Evolutionary conservation across 1,284 basidiomycete species (phyloP).

Genomic region (Pseudozyma pruni): DNA sequence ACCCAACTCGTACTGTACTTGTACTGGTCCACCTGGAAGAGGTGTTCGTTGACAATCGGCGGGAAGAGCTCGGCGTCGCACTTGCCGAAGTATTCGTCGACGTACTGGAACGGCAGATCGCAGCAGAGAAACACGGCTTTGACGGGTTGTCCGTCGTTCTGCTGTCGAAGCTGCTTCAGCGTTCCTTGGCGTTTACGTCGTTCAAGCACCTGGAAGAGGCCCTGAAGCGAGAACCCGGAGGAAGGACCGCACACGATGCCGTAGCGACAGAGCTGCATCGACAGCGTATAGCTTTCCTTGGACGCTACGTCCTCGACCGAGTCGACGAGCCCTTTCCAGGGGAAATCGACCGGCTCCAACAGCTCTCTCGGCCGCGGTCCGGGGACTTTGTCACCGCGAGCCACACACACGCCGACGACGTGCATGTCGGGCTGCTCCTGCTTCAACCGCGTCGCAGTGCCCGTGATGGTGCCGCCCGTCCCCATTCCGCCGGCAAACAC

Average conservation of each 20-base stretch:
- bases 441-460: slow-evolving; percentile 31
- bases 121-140: slow-evolving; percentile 48
- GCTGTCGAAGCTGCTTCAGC: slow-evolving; percentile 23
- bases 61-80: slow-evolving; percentile 12
- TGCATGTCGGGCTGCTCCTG: slow-evolving; percentile 11
- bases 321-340: slow-evolving; percentile 42
- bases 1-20: slow-evolving; percentile 35
- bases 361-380: slow-evolving; percentile 42
- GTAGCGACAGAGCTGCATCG: slow-evolving; percentile 40
- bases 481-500: slow-evolving; percentile 47
- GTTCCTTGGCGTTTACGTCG: slow-evolving; percentile 23
- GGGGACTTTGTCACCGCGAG: slow-evolving; percentile 43
- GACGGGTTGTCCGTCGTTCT: slow-evolving; percentile 29
- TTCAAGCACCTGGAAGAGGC: slow-evolving; percentile 39
- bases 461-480: slow-evolving; percentile 50
- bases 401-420: slow-evolving; percentile 35
- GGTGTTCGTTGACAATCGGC: slow-evolving; percentile 39
- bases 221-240: slow-evolving; percentile 41
- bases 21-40: slow-evolving; percentile 43
- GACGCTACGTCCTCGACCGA: slow-evolving; percentile 31
- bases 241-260: slow-evolving; percentile 43
- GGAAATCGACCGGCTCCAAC: slow-evolving; percentile 43
- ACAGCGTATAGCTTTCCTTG: slow-evolving; percentile 26
- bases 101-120: slow-evolving; percentile 50
- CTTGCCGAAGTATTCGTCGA: slow-evolving; percentile 47